phyloP scores from a whole-genome alignment of 768 basidiomycete genomes.

The Amanita pseudoporphyria region DNA sequence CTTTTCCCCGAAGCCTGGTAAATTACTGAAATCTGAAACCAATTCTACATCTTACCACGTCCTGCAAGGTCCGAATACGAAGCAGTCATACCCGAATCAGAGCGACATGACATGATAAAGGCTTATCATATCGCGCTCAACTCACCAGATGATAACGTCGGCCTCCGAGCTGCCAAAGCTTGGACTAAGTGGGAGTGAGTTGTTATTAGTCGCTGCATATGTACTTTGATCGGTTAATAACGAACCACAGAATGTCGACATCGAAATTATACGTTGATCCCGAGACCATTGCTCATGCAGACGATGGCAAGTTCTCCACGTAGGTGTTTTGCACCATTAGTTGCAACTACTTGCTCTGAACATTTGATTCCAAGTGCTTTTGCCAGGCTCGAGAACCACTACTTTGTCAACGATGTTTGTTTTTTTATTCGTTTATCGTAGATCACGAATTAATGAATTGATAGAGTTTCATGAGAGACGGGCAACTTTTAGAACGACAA shows the following conservation, averaged over 20 bases:
- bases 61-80: slow-evolving; percentile 70
- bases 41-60: neutral
- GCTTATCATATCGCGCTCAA: slow-evolving; percentile 81
- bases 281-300: slow-evolving; percentile 55
- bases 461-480: slow-evolving; percentile 81
- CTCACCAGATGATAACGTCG: slow-evolving; percentile 55
- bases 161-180: slow-evolving; percentile 65
- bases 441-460: neutral
- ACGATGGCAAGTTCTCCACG: slow-evolving; percentile 70
- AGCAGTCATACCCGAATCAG: slow-evolving; percentile 68
- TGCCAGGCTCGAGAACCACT: slow-evolving; percentile 85
- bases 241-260: slow-evolving; percentile 63
- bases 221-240: neutral
- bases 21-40: slow-evolving; percentile 4
- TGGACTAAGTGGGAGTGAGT: slow-evolving; percentile 91
- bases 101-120: slow-evolving; percentile 69
- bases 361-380: slow-evolving; percentile 49
- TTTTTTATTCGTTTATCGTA: slow-evolving; percentile 13
- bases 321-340: slow-evolving; percentile 24
- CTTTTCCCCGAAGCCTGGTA: slow-evolving; percentile 88
- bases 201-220: neutral
- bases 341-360: neutral
- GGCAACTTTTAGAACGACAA: slow-evolving; percentile 76
- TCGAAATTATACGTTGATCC: slow-evolving; percentile 66
- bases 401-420: slow-evolving; percentile 68